Evolutionary conservation across 306 rosid genomes (phyloP), one percentile per base, ranked within the genome.

Genomic region (Glycine latifolia): DNA sequence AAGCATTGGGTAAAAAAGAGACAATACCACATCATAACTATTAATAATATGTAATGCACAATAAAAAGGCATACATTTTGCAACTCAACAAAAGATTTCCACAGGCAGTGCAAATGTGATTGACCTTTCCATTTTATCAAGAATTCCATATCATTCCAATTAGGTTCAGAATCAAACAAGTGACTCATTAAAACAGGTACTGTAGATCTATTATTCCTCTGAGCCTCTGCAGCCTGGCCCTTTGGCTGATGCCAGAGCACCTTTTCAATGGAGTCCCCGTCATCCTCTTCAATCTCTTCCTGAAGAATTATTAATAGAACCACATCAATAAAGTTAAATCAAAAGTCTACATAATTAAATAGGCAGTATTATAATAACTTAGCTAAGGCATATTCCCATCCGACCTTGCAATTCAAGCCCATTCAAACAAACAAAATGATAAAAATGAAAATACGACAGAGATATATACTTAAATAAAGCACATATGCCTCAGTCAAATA

Each of bases 81-180:
- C 73, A 95, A 89, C 90, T 95, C 99, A 49, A 88, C 84, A 70
- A 93, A 88, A 59, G 97, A 86, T 85, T 91, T 95, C 99, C 99
- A 95, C 59, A 91, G 97, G 85, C 99, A 95, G 73, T 95, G 99
- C 88, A 95, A 87, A 93, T 95, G 99, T 49, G 99, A 95, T 62
- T 90, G 97, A 85, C 99, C 97, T 87, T 95, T 95, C 99, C 99
- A 95, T 89, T 95, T 95, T 80, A 95, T 93, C 80, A 91, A 81
- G 77, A 93, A 95, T 79, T 95, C 99, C 85, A 88, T 84, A 79
- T 88, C 90, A 83, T 87, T 85, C 97, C 97, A 95, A 87, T 95
- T 95, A 59, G 91, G 87, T 81, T 83, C 92, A 60, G 90, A 86
- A 78, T 93, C 97, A 84, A 91, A 95, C 89, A 94, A 85, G 83